phyloP scores from a whole-genome alignment of 345 rosid species.

The Syzygium aqueum region DNA sequence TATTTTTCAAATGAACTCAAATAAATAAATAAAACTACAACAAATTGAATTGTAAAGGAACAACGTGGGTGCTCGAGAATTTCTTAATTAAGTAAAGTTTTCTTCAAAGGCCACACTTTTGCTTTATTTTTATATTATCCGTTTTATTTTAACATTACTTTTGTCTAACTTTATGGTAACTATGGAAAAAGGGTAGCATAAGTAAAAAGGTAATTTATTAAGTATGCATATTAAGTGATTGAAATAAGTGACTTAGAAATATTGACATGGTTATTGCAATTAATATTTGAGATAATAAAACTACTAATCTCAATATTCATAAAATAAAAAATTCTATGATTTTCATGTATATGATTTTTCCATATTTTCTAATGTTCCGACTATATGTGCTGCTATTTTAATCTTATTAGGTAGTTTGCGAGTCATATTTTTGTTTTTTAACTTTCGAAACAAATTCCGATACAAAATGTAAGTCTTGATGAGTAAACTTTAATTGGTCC shows the following conservation, averaged over 20 bases:
- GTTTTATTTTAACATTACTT: not conserved
- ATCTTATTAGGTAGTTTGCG: not conserved
- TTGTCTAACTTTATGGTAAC: not conserved
- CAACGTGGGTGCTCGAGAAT: not conserved
- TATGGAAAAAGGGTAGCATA: not conserved
- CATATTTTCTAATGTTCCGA: not conserved
- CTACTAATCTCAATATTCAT: not conserved
- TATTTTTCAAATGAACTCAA: not conserved
- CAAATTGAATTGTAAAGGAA: not conserved
- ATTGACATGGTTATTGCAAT: not conserved
- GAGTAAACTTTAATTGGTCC: not conserved
- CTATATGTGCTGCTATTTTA: not conserved
- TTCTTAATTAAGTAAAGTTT: not conserved
- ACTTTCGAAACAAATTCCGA: not conserved
- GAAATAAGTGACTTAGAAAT: not conserved
- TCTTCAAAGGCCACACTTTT: not conserved
- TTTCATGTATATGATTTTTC: not conserved
- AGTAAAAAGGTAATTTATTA: not conserved
- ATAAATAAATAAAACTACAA: not conserved
- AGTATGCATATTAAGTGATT: not conserved
- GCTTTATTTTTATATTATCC: not conserved
- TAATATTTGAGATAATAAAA: not conserved
- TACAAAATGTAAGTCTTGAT: not conserved
- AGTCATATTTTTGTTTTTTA: not conserved
- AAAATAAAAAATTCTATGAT: not conserved